Percentiles rank a stretch among this genome's conserved stretches.
phyloP scores from a whole-genome alignment of 2,329 filamentous ascomycete genomes.

The Xylaria sp. region DNA sequence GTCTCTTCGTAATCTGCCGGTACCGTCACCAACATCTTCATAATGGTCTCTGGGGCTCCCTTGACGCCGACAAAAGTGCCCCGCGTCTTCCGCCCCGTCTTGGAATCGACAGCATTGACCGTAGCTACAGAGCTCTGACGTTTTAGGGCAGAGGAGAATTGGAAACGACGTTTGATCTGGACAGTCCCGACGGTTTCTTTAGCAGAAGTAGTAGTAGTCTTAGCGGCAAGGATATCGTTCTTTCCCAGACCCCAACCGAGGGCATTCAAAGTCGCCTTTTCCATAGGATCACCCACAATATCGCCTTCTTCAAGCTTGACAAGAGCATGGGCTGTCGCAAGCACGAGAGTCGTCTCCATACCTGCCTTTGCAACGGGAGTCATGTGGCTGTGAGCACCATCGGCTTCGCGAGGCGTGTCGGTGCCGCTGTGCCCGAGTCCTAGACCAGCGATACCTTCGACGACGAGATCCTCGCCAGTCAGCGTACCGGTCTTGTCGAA shows the following conservation, averaged over 20 bases:
- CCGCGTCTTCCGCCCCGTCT: constrained; percentile 78
- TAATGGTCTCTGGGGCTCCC: constrained; percentile 95
- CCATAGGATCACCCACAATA: constrained; percentile 98
- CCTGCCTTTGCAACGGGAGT: constrained; percentile 75
- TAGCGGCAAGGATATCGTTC: constrained; percentile 84
- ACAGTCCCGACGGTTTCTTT: constrained; percentile 75
- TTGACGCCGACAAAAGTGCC: constrained; percentile 96
- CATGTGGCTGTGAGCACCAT: constrained; percentile 85
- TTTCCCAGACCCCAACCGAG: constrained; percentile 93
- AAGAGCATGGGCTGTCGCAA: constrained; percentile 93
- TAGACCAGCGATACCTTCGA: constrained; percentile 94
- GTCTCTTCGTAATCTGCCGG: constrained; percentile 96
- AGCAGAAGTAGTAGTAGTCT: constrained; percentile 52
- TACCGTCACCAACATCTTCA: constrained; percentile 85
- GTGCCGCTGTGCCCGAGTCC: constrained; percentile 75
- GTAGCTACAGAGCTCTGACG: constrained; percentile 94
- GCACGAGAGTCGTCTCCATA: constrained; percentile 87
- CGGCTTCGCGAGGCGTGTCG: constrained; percentile 72
- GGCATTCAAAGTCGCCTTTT: constrained; percentile 90
- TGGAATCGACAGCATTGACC: constrained; percentile 75
- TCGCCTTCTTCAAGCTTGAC: constrained; percentile 98
- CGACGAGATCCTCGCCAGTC: constrained; percentile 95
- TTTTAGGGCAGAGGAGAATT: constrained; percentile 96
- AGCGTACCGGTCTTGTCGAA: constrained; percentile 99
- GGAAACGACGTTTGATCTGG: constrained; percentile 95